phyloP scores from a whole-genome alignment of 2,329 filamentous ascomycete species.

The Fusarium metavorans region DNA sequence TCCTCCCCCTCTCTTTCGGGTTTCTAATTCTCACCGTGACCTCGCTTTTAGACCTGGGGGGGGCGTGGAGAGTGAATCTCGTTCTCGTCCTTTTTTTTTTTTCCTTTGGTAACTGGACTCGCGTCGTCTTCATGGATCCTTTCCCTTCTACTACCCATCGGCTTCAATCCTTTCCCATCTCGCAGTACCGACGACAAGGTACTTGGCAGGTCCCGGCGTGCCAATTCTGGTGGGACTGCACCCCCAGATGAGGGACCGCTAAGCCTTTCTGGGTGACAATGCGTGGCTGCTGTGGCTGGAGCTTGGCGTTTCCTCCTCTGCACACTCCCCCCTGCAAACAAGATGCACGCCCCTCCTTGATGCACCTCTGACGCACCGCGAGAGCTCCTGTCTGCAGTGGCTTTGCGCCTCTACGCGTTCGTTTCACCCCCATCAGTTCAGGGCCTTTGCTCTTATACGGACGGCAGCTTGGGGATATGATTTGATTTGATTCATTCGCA shows the following conservation, averaged over 20 bases:
- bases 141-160: neutral
- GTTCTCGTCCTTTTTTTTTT: neutral
- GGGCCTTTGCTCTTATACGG: neutral
- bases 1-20: neutral
- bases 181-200: neutral
- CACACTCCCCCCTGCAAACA: neutral
- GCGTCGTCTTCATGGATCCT: neutral
- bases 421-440: constrained; percentile 14
- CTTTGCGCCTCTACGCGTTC: constrained; percentile 1
- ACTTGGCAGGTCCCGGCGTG: neutral
- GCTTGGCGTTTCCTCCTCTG: neutral
- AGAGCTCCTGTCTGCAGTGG: constrained; percentile 13
- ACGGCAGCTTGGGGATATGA: neutral
- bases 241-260: neutral
- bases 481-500: neutral
- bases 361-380: constrained; percentile 29
- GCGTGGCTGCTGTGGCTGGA: neutral
- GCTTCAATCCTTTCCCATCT: neutral
- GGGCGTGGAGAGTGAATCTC: neutral
- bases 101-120: neutral
- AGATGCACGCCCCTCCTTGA: constrained; percentile 5
- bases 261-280: neutral
- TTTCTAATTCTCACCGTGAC: neutral
- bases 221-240: neutral
- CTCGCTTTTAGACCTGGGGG: neutral